Evolutionary conservation across 495 filamentous ascomycete genomes (phyloP).

Genomic region (Echria macrotheca): DNA sequence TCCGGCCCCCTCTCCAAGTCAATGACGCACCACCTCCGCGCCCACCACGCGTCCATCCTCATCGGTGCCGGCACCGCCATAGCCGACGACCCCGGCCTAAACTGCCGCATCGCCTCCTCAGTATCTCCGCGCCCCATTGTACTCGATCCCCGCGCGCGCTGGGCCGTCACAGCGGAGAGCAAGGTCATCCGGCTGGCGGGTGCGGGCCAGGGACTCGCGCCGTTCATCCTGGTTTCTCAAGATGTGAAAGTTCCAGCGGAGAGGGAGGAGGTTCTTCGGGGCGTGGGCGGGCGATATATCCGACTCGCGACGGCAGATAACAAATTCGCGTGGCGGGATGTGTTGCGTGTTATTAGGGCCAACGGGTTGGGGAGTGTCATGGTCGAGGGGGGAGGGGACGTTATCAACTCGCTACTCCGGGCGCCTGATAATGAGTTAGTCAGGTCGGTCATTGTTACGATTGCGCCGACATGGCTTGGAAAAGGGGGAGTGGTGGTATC

Average conservation of each 20-base stretch:
- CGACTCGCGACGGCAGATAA: conserved; percentile 1
- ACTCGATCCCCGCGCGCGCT: conserved; percentile 66
- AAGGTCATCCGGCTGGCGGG: conserved; percentile 61
- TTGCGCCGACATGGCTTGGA: conserved; percentile 82
- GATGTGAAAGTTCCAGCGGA: conserved; percentile 11
- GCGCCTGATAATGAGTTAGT: conserved; percentile 55
- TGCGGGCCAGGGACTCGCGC: conserved; percentile 63
- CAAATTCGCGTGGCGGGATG: conserved; percentile 52
- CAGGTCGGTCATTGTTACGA: conserved; percentile 68
- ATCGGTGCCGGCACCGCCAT: conserved; percentile 79
- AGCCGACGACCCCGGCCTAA: conserved; percentile 76
- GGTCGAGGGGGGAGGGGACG: conserved; percentile 60
- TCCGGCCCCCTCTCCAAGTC: conserved; percentile 76
- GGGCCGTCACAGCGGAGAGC: conserved; percentile 53
- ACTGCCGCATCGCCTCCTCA: conserved; percentile 43
- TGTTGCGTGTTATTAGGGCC: conserved; percentile 52
- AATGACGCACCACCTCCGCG: conserved; percentile 87
- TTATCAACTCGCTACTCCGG: conserved; percentile 48
- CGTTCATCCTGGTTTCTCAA: conserved; percentile 56
- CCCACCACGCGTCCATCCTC: conserved; percentile 73
- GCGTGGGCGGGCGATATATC: neutral
- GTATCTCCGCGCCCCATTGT: conserved; percentile 58
- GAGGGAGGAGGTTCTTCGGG: conserved; percentile 8
- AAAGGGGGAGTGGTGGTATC: conserved; percentile 69
- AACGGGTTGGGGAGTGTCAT: conserved; percentile 72